Evolutionary conservation across 164 flowering plant species (phyloP), one percentile per base, ranked within the genome.

Genomic region (Protea cynaroides): DNA sequence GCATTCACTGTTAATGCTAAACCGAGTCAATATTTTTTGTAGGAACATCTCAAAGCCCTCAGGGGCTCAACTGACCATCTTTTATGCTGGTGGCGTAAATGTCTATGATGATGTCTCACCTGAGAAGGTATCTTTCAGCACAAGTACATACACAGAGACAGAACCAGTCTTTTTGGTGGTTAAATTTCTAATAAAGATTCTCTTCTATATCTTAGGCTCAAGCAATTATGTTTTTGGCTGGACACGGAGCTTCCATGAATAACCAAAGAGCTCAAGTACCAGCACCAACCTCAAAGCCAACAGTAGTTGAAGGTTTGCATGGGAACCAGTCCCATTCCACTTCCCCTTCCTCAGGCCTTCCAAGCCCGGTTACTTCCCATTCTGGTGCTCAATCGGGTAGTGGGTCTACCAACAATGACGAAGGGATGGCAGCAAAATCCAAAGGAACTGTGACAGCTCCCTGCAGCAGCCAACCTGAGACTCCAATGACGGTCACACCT

Each of bases 191-290:
- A 12, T 29, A 8, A 17, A 24, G 9, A 9, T 64, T 23, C 15
- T 49, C 51, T 51, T 46, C 21, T 19, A 13, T 64, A 23, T 76
- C n/a, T 25, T 77, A 92, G 97, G 96, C 90, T 64, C 92, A 87
- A 73, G 94, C 93, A 43, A 87, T 91, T 40, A 91, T 91, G 94
- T 73, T 82, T 51, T 70, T 87, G 76, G 97, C 97, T 61, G 90
- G 86, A n/a, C 83, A 76, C 72, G 86, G 82, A n/a, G 54, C 82
- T 49, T 68, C 85, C 7, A 1, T 56, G 56, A 58, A 59, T 19
- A 73, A 71, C 0, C 71, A 75, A 1, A 72, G 68, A 65, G 63
- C 74, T 71, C 83, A 76, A 65, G 72, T 57, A 59, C 87, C 66
- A 59, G 74, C 72, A 67, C 70, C 81, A 12, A 69, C 61, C 38